These are phyloP conservation scores for Abortiporus biennis DNA, from an alignment of 1,284 basidiomycete species.

Conservation along the genomic window DNA sequence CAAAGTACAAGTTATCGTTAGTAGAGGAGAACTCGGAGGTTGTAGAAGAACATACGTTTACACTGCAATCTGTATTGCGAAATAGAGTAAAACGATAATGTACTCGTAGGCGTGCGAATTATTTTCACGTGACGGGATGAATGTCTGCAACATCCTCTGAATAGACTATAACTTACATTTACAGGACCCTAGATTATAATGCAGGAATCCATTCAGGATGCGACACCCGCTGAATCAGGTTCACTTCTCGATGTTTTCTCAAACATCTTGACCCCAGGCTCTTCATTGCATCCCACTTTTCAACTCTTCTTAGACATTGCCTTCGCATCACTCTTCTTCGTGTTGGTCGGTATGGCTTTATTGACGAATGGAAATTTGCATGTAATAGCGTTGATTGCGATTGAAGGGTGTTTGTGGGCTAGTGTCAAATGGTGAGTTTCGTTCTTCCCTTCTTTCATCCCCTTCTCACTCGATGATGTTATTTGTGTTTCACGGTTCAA, in stretches of 20 bases:
- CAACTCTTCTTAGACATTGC: conserved; percentile 57
- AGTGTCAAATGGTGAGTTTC: conserved; percentile 68
- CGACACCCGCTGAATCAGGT: no score
- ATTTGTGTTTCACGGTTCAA: not conserved
- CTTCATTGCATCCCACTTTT: conserved; percentile 66
- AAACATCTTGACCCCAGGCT: conserved; percentile 62
- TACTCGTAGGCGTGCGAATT: no score
- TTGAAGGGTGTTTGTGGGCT: conserved; percentile 64
- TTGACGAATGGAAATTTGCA: conserved; percentile 58
- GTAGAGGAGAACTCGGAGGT: no score
- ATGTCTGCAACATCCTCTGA: no score
- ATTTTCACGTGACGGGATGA: no score
- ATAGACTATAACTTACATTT: no score
- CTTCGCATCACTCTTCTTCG: conserved; percentile 48
- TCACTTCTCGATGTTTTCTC: conserved; percentile 39
- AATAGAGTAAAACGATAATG: no score
- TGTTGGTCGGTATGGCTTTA: conserved; percentile 50
- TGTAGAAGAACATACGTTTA: no score
- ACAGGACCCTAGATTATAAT: no score
- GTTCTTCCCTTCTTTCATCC: no score
- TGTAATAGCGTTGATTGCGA: conserved; percentile 52
- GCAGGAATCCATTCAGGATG: not conserved
- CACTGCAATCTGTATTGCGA: no score
- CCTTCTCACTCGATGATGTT: conserved; percentile 1
- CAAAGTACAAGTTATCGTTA: no score